Conservation (phyloP, 2,329 filamentous ascomycete genomes). For the Thermomyces lanuginosus region DNA sequence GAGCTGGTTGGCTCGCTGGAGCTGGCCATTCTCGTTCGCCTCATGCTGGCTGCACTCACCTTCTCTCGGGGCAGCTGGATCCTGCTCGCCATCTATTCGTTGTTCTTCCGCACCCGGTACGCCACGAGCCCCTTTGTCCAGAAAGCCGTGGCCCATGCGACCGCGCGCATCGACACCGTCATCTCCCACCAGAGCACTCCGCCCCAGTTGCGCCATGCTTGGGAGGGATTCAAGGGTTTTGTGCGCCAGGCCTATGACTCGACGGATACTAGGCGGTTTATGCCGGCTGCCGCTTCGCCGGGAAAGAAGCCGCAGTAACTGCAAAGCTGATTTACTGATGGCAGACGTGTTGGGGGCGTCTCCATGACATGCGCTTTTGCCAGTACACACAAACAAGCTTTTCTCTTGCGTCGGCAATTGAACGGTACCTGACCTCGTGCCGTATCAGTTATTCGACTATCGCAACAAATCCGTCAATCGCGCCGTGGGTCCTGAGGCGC, state of each 20-base stretch:
- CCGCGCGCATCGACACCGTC: conserved; percentile 61
- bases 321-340: too few species aligned
- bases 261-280: conserved; percentile 49
- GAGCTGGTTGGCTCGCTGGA: conserved; percentile 77
- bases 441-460: too few species aligned
- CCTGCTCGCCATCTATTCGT: conserved; percentile 67
- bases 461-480: too few species aligned
- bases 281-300: conserved; percentile 13
- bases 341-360: too few species aligned
- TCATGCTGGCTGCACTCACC: conserved; percentile 63
- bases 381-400: too few species aligned
- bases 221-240: conserved; percentile 61
- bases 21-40: conserved; percentile 69
- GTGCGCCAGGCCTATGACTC: conserved; percentile 59
- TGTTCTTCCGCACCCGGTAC: conserved; percentile 81
- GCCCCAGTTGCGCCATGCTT: conserved; percentile 59
- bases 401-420: background rate
- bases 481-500: too few species aligned
- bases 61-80: conserved; percentile 90
- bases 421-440: too few species aligned
- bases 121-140: conserved; percentile 89
- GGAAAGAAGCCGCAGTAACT: conserved; percentile 34
- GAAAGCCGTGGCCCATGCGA: conserved; percentile 55
- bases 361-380: too few species aligned
- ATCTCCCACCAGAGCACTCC: conserved; percentile 77